A percentile compares a stretch with the other conserved stretches of the same genome.
phyloP scores from a whole-genome alignment of 2,329 filamentous ascomycete species.

The Curvularia spicifera region DNA sequence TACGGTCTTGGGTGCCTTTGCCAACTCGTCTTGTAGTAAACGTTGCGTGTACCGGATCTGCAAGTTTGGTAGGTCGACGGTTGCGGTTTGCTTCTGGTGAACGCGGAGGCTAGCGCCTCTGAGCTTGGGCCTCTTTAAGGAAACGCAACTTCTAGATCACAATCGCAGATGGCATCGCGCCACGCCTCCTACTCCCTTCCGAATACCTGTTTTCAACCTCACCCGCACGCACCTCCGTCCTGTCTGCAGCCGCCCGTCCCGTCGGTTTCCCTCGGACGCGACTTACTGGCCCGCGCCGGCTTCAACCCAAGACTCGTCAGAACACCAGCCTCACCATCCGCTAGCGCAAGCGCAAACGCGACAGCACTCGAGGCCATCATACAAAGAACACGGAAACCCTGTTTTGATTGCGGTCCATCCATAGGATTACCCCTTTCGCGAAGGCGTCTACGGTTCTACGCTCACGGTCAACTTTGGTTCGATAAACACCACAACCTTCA shows the following conservation, averaged over 20 bases:
- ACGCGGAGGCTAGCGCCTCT: constrained; percentile 26
- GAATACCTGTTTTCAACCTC: background rate
- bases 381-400: background rate
- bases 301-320: constrained; percentile 3
- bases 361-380: background rate
- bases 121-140: constrained; percentile 24
- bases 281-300: constrained; percentile 16
- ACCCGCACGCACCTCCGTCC: background rate
- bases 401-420: background rate
- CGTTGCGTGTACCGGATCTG: constrained; percentile 7
- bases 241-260: constrained; percentile 1
- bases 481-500: constrained; percentile 8
- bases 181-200: constrained; percentile 6
- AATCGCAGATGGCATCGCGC: constrained; percentile 10
- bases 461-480: background rate
- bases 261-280: constrained; percentile 11
- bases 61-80: constrained; percentile 10
- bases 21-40: background rate
- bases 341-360: constrained; percentile 8
- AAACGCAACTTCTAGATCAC: constrained; percentile 24
- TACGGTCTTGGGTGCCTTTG: background rate
- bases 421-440: background rate
- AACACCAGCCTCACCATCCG: constrained; percentile 8
- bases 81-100: constrained; percentile 21
- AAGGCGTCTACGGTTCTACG: constrained; percentile 3